Percentiles rank a stretch among this genome's conserved stretches.
These are phyloP conservation scores for Kwoniella mangroviensis DNA, from an alignment of 768 basidiomycete genomes.

Conservation along the genomic window DNA sequence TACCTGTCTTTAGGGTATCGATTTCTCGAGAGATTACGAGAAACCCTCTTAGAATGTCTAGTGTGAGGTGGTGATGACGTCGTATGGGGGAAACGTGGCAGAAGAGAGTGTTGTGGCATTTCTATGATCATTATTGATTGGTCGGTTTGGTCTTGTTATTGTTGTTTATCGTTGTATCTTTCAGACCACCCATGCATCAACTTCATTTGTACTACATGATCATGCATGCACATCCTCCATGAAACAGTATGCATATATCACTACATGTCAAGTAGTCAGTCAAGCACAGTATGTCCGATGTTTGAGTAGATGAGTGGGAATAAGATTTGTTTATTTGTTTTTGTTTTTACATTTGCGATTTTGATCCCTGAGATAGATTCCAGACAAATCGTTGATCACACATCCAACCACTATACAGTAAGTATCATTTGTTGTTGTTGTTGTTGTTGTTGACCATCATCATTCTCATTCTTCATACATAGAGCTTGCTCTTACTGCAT, in stretches of 20 bases:
- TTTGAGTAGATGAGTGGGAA: too few species aligned
- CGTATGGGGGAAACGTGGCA: neutral
- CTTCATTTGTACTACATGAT: neutral
- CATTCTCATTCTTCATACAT: neutral
- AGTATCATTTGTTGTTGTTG: too few species aligned
- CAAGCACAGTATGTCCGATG: too few species aligned
- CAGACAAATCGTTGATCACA: neutral
- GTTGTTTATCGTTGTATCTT: conserved; percentile 9
- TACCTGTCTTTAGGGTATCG: conserved; percentile 32
- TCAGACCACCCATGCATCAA: neutral
- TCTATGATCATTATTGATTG: neutral
- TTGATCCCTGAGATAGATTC: conserved; percentile 9
- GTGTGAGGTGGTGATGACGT: conserved; percentile 4
- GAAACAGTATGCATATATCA: neutral
- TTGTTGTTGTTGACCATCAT: neutral
- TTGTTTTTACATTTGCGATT: conserved; percentile 5
- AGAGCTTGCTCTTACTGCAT: neutral
- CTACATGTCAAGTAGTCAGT: too few species aligned
- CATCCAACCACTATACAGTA: neutral
- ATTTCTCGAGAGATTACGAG: conserved; percentile 42
- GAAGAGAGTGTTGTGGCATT: conserved; percentile 3
- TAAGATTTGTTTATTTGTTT: conserved; percentile 7
- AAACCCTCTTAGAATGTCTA: conserved; percentile 10
- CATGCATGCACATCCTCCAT: neutral
- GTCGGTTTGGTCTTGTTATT: neutral